Evolutionary conservation across 164 flowering plant genomes (phyloP).

Genomic region (Vitis cinerea): DNA sequence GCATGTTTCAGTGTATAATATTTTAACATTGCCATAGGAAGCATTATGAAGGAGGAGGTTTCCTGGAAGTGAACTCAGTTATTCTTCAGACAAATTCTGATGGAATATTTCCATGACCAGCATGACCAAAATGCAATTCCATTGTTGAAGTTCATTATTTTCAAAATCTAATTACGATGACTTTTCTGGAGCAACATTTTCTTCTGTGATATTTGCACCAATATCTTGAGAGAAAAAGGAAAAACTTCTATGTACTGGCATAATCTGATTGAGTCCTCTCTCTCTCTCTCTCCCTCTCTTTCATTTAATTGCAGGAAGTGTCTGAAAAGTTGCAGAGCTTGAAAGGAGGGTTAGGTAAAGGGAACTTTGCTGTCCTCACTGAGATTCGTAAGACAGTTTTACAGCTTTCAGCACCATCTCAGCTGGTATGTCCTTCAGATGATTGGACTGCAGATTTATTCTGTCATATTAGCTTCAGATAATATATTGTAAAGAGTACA

Average conservation of each 20-base stretch:
- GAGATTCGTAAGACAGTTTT: conserved; percentile 82
- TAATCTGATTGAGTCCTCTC: background rate
- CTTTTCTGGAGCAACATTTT: no score
- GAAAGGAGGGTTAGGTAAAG: conserved; percentile 57
- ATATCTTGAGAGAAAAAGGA: background rate
- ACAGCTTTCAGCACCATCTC: conserved; percentile 66
- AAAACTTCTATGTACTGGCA: background rate
- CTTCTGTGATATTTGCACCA: no score
- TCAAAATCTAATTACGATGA: no score
- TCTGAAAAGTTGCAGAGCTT: conserved; percentile 46
- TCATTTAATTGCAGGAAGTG: conserved; percentile 50
- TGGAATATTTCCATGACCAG: no score
- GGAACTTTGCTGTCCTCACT: conserved; percentile 53
- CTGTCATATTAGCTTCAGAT: background rate
- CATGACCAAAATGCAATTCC: no score
- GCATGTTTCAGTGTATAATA: no score
- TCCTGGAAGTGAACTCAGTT: no score
- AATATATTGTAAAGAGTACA: background rate
- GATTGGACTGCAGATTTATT: no score
- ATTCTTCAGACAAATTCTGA: no score
- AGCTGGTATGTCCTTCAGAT: conserved; percentile 55
- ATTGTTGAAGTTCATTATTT: no score
- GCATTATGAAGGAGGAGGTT: no score
- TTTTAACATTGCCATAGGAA: no score
- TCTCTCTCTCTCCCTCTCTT: background rate